These are phyloP conservation scores for Pachyrhizus erosus DNA, from an alignment of 306 rosid genomes.

Conservation along the genomic window DNA sequence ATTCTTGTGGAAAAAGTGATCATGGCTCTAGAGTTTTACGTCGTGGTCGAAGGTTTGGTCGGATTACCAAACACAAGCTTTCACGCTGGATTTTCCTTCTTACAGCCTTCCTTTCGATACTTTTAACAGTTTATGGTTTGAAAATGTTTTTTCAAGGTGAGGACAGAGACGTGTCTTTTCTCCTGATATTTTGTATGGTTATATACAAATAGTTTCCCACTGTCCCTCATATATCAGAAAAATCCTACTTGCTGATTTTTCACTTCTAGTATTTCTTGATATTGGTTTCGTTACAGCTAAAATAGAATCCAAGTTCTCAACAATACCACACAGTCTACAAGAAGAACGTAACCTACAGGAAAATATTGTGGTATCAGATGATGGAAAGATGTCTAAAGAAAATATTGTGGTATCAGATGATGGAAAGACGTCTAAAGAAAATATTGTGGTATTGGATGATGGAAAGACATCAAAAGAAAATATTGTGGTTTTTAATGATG, in stretches of 20 bases:
- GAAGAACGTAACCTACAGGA: constrained; percentile 46
- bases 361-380: constrained; percentile 23
- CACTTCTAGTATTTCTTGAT: constrained; percentile 20
- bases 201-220: constrained; percentile 24
- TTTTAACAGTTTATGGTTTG: constrained; percentile 63
- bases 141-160: constrained; percentile 68
- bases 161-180: constrained; percentile 32
- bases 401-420: constrained; percentile 7
- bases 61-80: constrained; percentile 62
- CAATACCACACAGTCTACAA: constrained; percentile 16
- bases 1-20: constrained; percentile 38
- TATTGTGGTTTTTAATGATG: constrained; percentile 24
- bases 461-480: constrained; percentile 58
- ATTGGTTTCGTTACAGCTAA: constrained; percentile 53
- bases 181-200: constrained; percentile 30
- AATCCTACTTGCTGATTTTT: constrained; percentile 13
- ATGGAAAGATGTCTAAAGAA: constrained; percentile 52
- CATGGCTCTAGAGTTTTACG: constrained; percentile 64
- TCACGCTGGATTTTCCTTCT: constrained; percentile 57
- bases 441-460: constrained; percentile 17
- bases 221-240: background rate
- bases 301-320: constrained; percentile 50
- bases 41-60: constrained; percentile 71
- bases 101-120: constrained; percentile 55
- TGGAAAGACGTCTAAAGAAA: constrained; percentile 53